Conservation (phyloP, 345 rosid species). For the Lepidium sativum region DNA sequence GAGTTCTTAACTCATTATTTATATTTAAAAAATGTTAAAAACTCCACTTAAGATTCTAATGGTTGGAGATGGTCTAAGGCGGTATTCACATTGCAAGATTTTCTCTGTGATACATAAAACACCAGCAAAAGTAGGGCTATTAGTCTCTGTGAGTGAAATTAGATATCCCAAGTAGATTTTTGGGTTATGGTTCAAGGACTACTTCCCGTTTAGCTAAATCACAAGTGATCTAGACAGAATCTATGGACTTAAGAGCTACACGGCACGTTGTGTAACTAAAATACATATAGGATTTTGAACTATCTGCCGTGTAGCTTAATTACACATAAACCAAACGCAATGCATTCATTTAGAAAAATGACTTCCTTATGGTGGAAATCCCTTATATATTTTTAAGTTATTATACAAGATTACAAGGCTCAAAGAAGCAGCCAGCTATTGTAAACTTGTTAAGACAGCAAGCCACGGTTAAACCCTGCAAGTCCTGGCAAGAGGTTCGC, state of each 20-base stretch:
- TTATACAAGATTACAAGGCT: slow-evolving; percentile 9
- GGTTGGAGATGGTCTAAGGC: no score
- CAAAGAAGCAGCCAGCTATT: slow-evolving; percentile 5
- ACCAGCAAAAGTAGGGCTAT: slow-evolving; percentile 10
- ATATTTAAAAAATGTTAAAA: no score
- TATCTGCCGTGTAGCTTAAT: not conserved
- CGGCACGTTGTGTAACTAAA: not conserved
- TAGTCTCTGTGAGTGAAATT: not conserved
- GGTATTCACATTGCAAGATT: slow-evolving; percentile 32
- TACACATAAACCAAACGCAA: slow-evolving; percentile 5
- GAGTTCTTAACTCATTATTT: no score
- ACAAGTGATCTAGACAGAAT: not conserved
- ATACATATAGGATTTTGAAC: not conserved
- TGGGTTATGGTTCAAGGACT: not conserved
- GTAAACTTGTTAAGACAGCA: not conserved
- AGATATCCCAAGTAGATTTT: not conserved
- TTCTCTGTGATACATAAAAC: slow-evolving; percentile 61
- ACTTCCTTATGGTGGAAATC: not conserved
- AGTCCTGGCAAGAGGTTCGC: slow-evolving; percentile 56
- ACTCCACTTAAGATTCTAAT: no score
- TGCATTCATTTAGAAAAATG: not conserved
- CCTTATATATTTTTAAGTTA: not conserved
- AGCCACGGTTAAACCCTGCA: slow-evolving; percentile 56
- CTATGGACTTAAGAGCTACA: not conserved
- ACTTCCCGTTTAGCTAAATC: no score